These are phyloP conservation scores for Phytophthora citricola DNA, from an alignment of 352 stramenopile genomes.

Conservation along the genomic window DNA sequence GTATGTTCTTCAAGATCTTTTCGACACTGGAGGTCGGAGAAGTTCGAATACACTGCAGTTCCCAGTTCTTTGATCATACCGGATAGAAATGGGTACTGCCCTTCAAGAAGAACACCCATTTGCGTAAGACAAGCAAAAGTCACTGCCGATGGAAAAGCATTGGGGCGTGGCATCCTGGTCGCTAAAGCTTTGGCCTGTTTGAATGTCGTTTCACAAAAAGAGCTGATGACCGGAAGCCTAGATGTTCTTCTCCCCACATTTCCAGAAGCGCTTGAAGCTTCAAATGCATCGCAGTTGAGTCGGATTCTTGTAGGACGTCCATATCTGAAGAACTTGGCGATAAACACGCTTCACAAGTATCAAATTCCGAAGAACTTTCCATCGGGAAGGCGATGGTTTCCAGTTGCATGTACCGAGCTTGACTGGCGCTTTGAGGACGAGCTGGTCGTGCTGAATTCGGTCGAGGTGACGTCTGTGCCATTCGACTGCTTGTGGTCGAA, in stretches of 20 bases:
- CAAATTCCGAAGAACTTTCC: constrained; percentile 8
- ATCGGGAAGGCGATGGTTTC: constrained; percentile 43
- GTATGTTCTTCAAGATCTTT: constrained; percentile 4
- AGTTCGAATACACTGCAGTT: constrained; percentile 52
- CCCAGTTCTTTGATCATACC: constrained; percentile 49
- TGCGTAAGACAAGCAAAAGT: constrained; percentile 59
- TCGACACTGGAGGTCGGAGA: constrained; percentile 29
- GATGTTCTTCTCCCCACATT: constrained; percentile 56
- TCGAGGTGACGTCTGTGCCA: constrained; percentile 17
- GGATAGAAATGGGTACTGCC: constrained; percentile 59
- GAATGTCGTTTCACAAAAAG: constrained; percentile 68
- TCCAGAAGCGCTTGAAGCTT: constrained; percentile 62
- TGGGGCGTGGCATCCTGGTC: constrained; percentile 51
- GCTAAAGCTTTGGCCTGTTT: constrained; percentile 63
- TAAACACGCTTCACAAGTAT: constrained; percentile 22
- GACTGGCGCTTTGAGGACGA: constrained; percentile 51
- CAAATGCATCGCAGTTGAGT: constrained; percentile 37
- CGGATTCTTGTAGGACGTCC: constrained; percentile 13
- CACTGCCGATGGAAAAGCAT: constrained; percentile 61
- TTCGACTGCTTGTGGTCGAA: constrained; percentile 30
- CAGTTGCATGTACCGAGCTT: constrained; percentile 34
- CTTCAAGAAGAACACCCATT: constrained; percentile 46
- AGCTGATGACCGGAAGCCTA: constrained; percentile 58
- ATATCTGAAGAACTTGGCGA: constrained; percentile 16
- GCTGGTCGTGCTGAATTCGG: constrained; percentile 30